Conservation (phyloP, 1,139 yeast species). For the Debaryomyces coudertii region DNA sequence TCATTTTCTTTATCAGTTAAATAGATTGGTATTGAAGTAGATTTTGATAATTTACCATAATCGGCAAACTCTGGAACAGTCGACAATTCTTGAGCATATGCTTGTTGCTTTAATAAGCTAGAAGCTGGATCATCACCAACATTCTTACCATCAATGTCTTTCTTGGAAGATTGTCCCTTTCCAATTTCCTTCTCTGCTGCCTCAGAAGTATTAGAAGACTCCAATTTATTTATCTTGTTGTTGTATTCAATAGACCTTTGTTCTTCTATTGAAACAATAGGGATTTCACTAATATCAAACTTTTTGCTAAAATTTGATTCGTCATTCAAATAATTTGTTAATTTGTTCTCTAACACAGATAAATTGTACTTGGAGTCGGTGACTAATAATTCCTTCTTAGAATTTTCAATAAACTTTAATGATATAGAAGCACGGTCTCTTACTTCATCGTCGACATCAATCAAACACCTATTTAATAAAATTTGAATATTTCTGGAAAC, state of each 20-base stretch:
- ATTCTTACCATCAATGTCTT: conserved; percentile 16
- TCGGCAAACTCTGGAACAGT: conserved; percentile 68
- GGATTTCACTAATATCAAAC: conserved; percentile 72
- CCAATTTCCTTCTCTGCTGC: conserved; percentile 13
- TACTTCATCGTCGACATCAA: conserved; percentile 93
- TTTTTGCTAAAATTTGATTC: conserved; percentile 60
- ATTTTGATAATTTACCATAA: conserved; percentile 77
- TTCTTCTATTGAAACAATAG: conserved; percentile 65
- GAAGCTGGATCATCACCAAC: conserved; percentile 35
- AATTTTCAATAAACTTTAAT: conserved; percentile 61
- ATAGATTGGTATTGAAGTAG: conserved; percentile 60
- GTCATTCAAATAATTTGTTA: conserved; percentile 70
- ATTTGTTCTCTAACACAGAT: conserved; percentile 73
- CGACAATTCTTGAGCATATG: conserved; percentile 66
- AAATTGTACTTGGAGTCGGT: conserved; percentile 75
- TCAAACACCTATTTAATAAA: conserved; percentile 78
- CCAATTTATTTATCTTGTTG: conserved; percentile 59
- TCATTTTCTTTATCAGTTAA: conserved; percentile 94
- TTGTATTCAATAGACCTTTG: conserved; percentile 60
- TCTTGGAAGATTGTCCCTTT: conserved; percentile 14
- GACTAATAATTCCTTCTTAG: conserved; percentile 59
- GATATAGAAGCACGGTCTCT: conserved; percentile 96
- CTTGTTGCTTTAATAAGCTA: conserved; percentile 56
- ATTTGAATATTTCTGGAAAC: conserved; percentile 73
- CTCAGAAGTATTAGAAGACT: conserved; percentile 22